A percentile compares a stretch with the other conserved stretches of the same genome.
Evolutionary conservation across 352 stramenopile species (phyloP).

Genomic region (Discostella stelligera): DNA sequence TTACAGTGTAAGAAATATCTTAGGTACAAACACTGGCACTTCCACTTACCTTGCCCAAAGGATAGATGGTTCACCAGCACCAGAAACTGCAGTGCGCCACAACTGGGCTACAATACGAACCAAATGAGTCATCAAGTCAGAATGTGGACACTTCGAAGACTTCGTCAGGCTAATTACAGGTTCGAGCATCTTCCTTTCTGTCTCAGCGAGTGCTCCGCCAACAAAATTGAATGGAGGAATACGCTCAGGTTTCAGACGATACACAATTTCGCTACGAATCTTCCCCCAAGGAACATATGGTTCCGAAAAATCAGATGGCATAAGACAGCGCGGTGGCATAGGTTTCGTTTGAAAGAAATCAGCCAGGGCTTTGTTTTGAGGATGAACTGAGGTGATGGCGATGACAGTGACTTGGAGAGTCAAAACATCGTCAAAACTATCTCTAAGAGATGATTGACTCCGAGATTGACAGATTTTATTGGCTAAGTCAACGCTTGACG

Average conservation of each 20-base stretch:
- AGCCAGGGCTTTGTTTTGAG: slow-evolving; percentile 74
- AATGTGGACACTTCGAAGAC: slow-evolving; percentile 60
- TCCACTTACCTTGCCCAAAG: slow-evolving; percentile 65
- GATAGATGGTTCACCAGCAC: slow-evolving; percentile 68
- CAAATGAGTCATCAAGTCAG: slow-evolving; percentile 63
- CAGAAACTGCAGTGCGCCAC: slow-evolving; percentile 60
- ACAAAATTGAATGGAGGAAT: slow-evolving; percentile 62
- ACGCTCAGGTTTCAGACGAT: slow-evolving; percentile 54
- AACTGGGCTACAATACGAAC: slow-evolving; percentile 64
- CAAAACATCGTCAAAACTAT: slow-evolving; percentile 20
- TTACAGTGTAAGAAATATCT: neutral
- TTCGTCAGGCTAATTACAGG: slow-evolving; percentile 64
- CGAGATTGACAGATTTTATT: slow-evolving; percentile 12
- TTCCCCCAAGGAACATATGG: slow-evolving; percentile 57
- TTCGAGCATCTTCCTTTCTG: slow-evolving; percentile 61
- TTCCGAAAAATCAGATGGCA: slow-evolving; percentile 52
- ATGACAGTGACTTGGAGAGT: slow-evolving; percentile 43
- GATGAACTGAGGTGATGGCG: slow-evolving; percentile 72
- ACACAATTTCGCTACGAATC: slow-evolving; percentile 53
- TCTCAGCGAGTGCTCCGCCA: slow-evolving; percentile 53
- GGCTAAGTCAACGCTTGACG: slow-evolving; percentile 21
- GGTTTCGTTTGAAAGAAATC: slow-evolving; percentile 75
- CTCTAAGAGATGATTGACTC: slow-evolving; percentile 20
- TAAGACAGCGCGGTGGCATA: slow-evolving; percentile 45
- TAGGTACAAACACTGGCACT: neutral